Percentiles rank a stretch among this genome's conserved stretches.
phyloP scores from a whole-genome alignment of 345 rosid species.

The Eucalyptus brandiana region DNA sequence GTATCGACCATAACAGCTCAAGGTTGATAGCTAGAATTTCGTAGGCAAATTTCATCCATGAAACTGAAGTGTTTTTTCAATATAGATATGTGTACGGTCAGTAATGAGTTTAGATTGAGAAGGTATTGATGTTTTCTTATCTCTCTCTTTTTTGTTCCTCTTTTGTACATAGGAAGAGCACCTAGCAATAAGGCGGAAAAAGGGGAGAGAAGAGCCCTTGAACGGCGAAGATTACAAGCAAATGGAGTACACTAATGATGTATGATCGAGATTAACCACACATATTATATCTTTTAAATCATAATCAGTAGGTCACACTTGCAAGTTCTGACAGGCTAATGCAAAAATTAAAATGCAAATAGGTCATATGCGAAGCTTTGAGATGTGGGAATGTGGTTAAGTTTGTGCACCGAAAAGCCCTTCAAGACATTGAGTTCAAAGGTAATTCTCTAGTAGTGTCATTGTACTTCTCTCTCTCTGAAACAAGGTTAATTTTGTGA shows the following conservation, averaged over 20 bases:
- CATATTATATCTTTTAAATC: background rate
- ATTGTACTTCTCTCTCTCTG: background rate
- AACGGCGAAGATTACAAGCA: conserved; percentile 55
- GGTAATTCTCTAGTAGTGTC: conserved; percentile 16
- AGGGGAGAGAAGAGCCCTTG: conserved; percentile 29
- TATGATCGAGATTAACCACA: background rate
- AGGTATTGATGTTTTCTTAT: background rate
- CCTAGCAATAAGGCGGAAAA: conserved; percentile 37
- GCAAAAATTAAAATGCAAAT: background rate
- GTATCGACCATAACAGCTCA: background rate
- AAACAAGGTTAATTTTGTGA: background rate
- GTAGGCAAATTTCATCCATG: background rate
- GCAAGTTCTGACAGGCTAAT: background rate
- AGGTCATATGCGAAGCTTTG: conserved; percentile 64
- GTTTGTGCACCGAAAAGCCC: conserved; percentile 57
- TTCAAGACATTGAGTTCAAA: conserved; percentile 55
- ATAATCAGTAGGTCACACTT: background rate
- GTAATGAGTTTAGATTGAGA: background rate
- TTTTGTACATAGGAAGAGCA: conserved; percentile 52
- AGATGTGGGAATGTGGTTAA: conserved; percentile 79
- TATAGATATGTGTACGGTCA: background rate
- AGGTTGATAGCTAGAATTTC: background rate
- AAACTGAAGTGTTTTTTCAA: background rate
- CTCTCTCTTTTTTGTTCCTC: background rate
- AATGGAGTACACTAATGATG: conserved; percentile 67